These are phyloP conservation scores for Penstemon newberryi DNA, from an alignment of 257 asterid genomes.

Conservation along the genomic window DNA sequence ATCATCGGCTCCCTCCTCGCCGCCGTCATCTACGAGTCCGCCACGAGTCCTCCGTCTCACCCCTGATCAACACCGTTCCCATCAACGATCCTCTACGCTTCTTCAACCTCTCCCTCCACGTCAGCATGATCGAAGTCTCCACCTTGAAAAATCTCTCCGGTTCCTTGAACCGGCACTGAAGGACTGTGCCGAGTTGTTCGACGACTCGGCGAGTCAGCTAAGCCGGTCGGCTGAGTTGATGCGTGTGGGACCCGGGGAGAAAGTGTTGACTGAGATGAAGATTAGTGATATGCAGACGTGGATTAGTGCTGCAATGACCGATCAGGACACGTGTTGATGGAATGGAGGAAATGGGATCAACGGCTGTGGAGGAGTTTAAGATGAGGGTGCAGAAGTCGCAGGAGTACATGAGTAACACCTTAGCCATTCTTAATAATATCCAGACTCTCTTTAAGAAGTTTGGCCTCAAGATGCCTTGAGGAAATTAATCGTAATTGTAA, in stretches of 20 bases:
- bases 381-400: conserved; percentile 64
- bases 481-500: neutral
- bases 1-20: conserved; percentile 36
- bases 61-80: conserved; percentile 47
- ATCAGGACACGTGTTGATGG: conserved; percentile 88
- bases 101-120: conserved; percentile 75
- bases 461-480: conserved; percentile 57
- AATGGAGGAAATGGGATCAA: conserved; percentile 65
- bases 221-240: conserved; percentile 52
- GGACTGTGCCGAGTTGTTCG: conserved; percentile 68
- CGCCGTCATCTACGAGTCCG: conserved; percentile 38
- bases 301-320: conserved; percentile 86
- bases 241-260: conserved; percentile 44
- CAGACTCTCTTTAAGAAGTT: conserved; percentile 47
- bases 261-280: conserved; percentile 59
- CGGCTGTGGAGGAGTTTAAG: conserved; percentile 52
- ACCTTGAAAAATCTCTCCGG: conserved; percentile 34
- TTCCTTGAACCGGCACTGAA: conserved; percentile 49
- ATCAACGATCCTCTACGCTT: conserved; percentile 53
- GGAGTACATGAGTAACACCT: conserved; percentile 80
- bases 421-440: conserved; percentile 77
- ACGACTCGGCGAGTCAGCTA: conserved; percentile 69
- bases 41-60: conserved; percentile 51
- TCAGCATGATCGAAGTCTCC: conserved; percentile 38
- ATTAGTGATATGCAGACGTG: conserved; percentile 70